These are phyloP conservation scores for Psilocybe sp. DNA, from an alignment of 768 basidiomycete species.

Conservation along the genomic window DNA sequence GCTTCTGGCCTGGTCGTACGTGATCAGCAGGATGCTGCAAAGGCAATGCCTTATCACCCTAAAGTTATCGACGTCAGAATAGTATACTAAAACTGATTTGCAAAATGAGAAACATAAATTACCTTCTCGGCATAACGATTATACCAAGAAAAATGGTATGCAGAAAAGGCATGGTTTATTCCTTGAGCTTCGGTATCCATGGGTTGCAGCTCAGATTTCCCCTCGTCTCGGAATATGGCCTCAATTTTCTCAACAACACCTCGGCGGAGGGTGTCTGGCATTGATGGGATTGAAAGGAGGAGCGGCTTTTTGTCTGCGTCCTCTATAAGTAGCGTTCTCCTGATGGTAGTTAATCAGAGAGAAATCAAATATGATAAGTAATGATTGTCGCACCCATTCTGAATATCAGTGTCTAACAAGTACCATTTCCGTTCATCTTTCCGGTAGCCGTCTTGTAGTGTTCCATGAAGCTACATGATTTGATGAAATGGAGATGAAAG, in stretches of 20 bases:
- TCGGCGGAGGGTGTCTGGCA: slow-evolving; percentile 1
- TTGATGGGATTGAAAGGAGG: too few species aligned
- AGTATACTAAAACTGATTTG: too few species aligned
- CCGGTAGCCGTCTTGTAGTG: slow-evolving; percentile 3
- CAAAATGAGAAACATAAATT: too few species aligned
- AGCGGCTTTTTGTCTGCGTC: too few species aligned
- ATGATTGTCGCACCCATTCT: slow-evolving; percentile 4
- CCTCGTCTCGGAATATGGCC: neutral
- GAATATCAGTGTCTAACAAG: neutral
- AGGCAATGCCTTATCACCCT: slow-evolving; percentile 2
- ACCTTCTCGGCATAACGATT: slow-evolving; percentile 6
- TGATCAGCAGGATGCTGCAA: slow-evolving; percentile 3
- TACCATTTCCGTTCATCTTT: neutral
- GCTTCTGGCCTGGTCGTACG: neutral
- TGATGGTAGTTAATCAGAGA: neutral
- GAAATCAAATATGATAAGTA: neutral
- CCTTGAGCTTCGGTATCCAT: neutral
- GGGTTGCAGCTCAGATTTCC: neutral
- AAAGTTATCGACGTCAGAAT: neutral
- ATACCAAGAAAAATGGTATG: slow-evolving; percentile 10
- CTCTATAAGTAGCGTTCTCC: too few species aligned
- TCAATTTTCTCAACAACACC: slow-evolving; percentile 1
- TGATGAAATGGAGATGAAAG: too few species aligned
- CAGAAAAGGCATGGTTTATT: neutral
- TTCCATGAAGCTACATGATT: neutral